phyloP scores from a whole-genome alignment of 164 flowering plant species.

The Berberis thunbergii region DNA sequence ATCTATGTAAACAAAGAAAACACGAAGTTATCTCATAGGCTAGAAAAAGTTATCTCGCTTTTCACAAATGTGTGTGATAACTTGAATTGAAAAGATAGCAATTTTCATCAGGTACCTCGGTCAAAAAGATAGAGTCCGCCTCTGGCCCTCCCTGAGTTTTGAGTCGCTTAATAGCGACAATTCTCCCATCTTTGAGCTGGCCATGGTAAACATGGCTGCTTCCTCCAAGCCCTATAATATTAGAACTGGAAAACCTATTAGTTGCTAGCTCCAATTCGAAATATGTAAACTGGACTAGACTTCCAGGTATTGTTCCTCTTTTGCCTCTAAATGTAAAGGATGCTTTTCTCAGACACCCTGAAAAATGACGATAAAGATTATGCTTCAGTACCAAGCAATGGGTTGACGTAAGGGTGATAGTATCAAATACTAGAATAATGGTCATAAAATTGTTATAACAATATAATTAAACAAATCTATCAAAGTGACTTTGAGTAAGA shows the following conservation, averaged over 20 bases:
- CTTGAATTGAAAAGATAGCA: background rate
- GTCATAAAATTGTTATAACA: no score
- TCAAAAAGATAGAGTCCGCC: slow-evolving; percentile 51
- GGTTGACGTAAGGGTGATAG: background rate
- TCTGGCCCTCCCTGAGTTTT: slow-evolving; percentile 56
- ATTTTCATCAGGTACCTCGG: slow-evolving; percentile 45
- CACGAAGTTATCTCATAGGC: background rate
- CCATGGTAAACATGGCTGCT: slow-evolving; percentile 89
- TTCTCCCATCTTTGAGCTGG: slow-evolving; percentile 64
- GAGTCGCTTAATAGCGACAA: slow-evolving; percentile 72
- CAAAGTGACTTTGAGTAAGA: no score
- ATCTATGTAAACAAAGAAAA: slow-evolving; percentile 35
- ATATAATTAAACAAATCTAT: no score
- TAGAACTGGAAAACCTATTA: slow-evolving; percentile 56
- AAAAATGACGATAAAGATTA: slow-evolving; percentile 7
- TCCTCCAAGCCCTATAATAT: slow-evolving; percentile 80
- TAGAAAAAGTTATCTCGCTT: background rate
- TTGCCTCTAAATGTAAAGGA: slow-evolving; percentile 36
- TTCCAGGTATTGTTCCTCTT: slow-evolving; percentile 38
- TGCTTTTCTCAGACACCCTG: slow-evolving; percentile 60
- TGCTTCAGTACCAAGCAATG: background rate
- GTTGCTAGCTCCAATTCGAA: slow-evolving; percentile 74
- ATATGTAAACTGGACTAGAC: slow-evolving; percentile 56
- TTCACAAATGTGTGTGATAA: background rate
- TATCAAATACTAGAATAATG: background rate